Conservation (phyloP, 192 early-diverging fungal genomes). For the Chytriomyces hyalinus region DNA sequence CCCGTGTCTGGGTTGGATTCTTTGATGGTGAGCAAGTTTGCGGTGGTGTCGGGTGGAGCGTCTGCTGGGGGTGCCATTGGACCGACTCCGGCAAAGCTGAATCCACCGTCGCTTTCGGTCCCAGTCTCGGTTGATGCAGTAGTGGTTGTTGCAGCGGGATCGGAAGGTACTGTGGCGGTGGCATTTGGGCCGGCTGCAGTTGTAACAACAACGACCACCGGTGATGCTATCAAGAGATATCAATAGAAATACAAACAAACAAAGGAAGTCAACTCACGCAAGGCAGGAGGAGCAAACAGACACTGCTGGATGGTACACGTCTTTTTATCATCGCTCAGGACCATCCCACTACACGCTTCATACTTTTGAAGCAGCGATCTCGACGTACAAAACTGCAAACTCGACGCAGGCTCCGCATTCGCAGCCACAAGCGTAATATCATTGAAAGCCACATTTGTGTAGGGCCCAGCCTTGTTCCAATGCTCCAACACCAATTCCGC, state of each 20-base stretch:
- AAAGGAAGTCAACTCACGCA: not conserved
- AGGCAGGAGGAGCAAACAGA: not conserved
- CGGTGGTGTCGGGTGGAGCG: conserved; percentile 3
- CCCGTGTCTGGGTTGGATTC: not conserved
- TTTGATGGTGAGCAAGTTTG: not conserved
- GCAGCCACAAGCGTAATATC: not conserved
- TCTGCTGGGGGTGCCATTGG: not conserved
- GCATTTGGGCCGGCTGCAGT: not conserved
- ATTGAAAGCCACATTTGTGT: not conserved
- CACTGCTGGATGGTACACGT: conserved; percentile 8
- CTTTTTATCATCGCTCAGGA: not conserved
- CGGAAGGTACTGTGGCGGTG: not conserved
- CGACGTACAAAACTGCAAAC: not conserved
- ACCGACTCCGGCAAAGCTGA: not conserved
- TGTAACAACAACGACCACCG: too few relatives aligned
- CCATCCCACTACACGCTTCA: not conserved
- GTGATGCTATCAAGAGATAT: not conserved
- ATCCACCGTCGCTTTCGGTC: not conserved
- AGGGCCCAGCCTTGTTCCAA: not conserved
- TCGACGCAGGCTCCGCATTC: conserved; percentile 2
- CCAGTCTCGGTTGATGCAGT: not conserved
- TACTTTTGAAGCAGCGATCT: not conserved
- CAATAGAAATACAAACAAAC: not conserved
- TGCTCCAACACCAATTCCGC: not conserved
- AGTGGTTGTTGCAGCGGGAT: not conserved